Percentiles rank a stretch among this genome's conserved stretches.
Evolutionary conservation across 495 filamentous ascomycete genomes (phyloP).

Genomic region (Penicillium lagena): DNA sequence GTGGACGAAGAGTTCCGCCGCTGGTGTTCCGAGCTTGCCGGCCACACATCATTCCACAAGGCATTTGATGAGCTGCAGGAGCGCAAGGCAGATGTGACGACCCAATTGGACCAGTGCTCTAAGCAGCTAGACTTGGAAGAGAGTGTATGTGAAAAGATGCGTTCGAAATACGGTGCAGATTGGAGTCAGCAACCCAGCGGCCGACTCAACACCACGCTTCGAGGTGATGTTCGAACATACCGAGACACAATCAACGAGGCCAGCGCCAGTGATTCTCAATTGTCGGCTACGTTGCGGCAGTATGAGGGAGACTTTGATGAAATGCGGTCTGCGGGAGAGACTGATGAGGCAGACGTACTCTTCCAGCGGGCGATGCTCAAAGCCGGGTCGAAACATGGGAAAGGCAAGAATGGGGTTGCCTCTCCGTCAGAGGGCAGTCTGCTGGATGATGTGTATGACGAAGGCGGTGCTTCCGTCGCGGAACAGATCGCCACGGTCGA

Average conservation of each 20-base stretch:
- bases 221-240: conserved; percentile 81
- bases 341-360: conserved; percentile 79
- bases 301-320: conserved; percentile 88
- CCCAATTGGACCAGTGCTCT: conserved; percentile 66
- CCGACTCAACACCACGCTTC: conserved; percentile 77
- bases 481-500: conserved; percentile 89
- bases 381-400: conserved; percentile 53
- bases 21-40: conserved; percentile 89
- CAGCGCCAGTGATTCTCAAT: conserved; percentile 76
- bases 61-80: conserved; percentile 73
- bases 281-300: conserved; percentile 75
- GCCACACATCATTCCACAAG: conserved; percentile 65
- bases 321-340: conserved; percentile 86
- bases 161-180: conserved; percentile 89
- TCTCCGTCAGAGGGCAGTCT: conserved; percentile 72
- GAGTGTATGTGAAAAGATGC: conserved; percentile 98
- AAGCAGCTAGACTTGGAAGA: conserved; percentile 94
- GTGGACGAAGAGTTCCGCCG: conserved; percentile 86
- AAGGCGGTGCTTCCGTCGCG: conserved; percentile 68
- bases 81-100: conserved; percentile 66
- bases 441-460: conserved; percentile 85
- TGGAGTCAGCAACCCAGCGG: conserved; percentile 97
- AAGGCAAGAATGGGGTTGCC: conserved; percentile 53
- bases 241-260: conserved; percentile 85
- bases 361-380: conserved; percentile 80